Conservation (phyloP, 2,329 filamentous ascomycete species). For the Alternaria conjuncta region DNA sequence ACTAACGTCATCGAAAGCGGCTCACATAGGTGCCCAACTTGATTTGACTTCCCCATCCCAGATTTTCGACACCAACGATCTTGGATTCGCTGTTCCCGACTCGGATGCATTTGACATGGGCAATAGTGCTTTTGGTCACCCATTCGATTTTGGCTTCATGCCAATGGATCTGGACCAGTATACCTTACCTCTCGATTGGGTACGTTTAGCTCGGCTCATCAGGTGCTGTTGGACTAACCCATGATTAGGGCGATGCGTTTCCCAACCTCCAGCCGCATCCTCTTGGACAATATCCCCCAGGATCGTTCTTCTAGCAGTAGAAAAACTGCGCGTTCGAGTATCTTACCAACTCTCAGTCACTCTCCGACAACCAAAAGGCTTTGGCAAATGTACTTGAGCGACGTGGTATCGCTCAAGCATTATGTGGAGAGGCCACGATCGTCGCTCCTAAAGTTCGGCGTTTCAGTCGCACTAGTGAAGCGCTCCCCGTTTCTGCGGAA, state of each 20-base stretch:
- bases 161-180: constrained; percentile 31
- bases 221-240: background rate
- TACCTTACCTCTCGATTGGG: constrained; percentile 32
- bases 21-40: background rate
- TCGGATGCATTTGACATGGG: constrained; percentile 6
- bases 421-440: background rate
- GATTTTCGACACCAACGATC: constrained; percentile 24
- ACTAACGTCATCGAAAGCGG: constrained; percentile 5
- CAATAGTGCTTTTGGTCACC: constrained; percentile 12
- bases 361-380: background rate
- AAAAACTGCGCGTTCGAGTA: background rate
- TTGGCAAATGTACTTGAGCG: background rate
- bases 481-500: background rate
- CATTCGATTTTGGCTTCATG: constrained; percentile 26
- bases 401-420: background rate
- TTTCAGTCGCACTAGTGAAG: background rate
- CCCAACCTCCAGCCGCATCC: constrained; percentile 12
- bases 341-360: background rate
- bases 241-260: constrained; percentile 18
- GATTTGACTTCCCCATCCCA: constrained; percentile 14
- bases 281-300: constrained; percentile 9
- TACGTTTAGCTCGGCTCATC: constrained; percentile 3
- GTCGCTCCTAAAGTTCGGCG: background rate
- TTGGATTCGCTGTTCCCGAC: background rate
- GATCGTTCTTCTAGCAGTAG: background rate